Conservation (phyloP, 805 yeast genomes). For the Ogataea pini region DNA sequence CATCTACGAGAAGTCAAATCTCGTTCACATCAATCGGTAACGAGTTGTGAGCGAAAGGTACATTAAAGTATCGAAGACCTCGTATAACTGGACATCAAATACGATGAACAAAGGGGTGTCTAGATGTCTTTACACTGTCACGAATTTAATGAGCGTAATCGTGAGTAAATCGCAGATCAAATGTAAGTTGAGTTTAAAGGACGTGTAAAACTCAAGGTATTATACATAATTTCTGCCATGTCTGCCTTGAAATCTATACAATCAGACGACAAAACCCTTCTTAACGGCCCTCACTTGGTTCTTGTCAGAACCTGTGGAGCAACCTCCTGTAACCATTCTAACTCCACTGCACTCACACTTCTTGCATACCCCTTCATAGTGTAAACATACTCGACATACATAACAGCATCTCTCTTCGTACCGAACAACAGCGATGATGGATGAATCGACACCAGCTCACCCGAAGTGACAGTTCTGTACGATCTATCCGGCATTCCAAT, state of each 20-base stretch:
- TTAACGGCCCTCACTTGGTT: neutral
- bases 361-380: slow-evolving; percentile 94
- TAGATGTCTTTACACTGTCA: too few species aligned
- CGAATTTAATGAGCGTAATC: too few species aligned
- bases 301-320: slow-evolving; percentile 64
- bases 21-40: too few species aligned
- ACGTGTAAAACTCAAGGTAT: neutral
- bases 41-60: too few species aligned
- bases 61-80: too few species aligned
- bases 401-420: slow-evolving; percentile 74
- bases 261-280: too few species aligned
- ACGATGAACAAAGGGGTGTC: too few species aligned
- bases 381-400: slow-evolving; percentile 93
- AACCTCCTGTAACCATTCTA: slow-evolving; percentile 83
- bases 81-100: too few species aligned
- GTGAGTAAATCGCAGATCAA: too few species aligned
- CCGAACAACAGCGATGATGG: slow-evolving; percentile 91
- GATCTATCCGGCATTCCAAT: slow-evolving; percentile 94
- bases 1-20: too few species aligned
- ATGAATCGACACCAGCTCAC: slow-evolving; percentile 84
- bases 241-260: too few species aligned
- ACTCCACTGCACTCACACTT: slow-evolving; percentile 76
- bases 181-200: too few species aligned
- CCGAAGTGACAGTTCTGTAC: slow-evolving; percentile 79
- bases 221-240: neutral